These are phyloP conservation scores for Fusarium pseudoanthophilum DNA, from an alignment of 2,329 filamentous ascomycete species.

Conservation along the genomic window DNA sequence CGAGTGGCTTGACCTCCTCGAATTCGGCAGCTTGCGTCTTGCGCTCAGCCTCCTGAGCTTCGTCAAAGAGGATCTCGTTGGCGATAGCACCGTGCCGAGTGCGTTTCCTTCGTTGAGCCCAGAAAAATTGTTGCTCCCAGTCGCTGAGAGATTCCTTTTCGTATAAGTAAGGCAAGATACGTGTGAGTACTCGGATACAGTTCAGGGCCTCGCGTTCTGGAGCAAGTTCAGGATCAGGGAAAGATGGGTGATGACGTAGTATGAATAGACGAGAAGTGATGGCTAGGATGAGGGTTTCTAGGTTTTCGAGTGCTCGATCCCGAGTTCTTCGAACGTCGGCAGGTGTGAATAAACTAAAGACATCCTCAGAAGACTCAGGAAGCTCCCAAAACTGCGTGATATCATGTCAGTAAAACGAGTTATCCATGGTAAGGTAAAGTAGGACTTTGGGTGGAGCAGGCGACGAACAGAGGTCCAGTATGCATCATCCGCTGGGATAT, in stretches of 20 bases:
- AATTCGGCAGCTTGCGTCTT: conserved; percentile 69
- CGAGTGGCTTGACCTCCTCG: conserved; percentile 86
- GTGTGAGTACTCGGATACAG: conserved; percentile 90
- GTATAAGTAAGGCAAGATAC: conserved; percentile 90
- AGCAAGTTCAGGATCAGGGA: conserved; percentile 86
- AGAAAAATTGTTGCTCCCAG: conserved; percentile 97
- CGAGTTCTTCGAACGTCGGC: conserved; percentile 88
- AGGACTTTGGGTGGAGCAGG: conserved; percentile 16
- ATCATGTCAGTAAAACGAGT: conserved; percentile 34
- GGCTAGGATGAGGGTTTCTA: conserved; percentile 88
- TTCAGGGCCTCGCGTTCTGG: conserved; percentile 92
- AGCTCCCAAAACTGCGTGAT: conserved; percentile 88
- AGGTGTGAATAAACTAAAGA: conserved; percentile 94
- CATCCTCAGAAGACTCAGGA: conserved; percentile 92
- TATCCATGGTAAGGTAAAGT: conserved; percentile 2
- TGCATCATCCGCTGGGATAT: conserved; percentile 86
- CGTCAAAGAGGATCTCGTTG: conserved; percentile 87
- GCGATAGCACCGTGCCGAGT: conserved; percentile 73
- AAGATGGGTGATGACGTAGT: conserved; percentile 88
- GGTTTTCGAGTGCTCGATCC: conserved; percentile 84
- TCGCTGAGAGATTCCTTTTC: conserved; percentile 82
- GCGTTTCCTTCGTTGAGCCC: conserved; percentile 78
- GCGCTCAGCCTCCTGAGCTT: conserved; percentile 65
- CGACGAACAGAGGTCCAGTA: conserved; percentile 91
- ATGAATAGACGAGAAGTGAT: conserved; percentile 84